These are phyloP conservation scores for Beauveria sp. DNA, from an alignment of 2,329 filamentous ascomycete species.

Conservation along the genomic window DNA sequence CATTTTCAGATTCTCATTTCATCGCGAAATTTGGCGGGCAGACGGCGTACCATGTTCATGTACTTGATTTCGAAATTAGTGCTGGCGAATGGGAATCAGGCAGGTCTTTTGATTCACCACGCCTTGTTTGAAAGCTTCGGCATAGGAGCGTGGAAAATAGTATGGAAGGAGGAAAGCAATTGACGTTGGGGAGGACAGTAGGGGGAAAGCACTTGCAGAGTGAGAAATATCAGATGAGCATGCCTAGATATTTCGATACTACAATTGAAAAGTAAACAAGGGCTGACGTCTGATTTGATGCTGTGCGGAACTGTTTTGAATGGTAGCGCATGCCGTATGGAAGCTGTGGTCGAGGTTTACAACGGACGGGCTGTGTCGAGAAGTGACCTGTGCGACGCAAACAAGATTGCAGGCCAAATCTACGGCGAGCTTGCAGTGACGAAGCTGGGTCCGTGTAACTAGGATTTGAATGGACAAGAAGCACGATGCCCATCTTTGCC, in stretches of 20 bases:
- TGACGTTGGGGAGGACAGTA: not conserved
- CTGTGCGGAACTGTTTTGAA: not conserved
- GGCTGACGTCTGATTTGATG: not conserved
- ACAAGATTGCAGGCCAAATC: not conserved
- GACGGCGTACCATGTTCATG: conserved; percentile 11
- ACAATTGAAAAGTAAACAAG: conserved; percentile 4
- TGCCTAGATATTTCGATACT: conserved; percentile 7
- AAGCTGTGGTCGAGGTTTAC: not conserved
- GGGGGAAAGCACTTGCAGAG: conserved; percentile 1
- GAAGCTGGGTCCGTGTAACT: not conserved
- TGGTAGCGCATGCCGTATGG: not conserved
- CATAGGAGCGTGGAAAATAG: conserved; percentile 1
- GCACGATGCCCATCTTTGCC: not conserved
- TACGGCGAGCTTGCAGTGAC: not conserved
- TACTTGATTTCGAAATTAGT: conserved; percentile 7
- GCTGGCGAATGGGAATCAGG: conserved; percentile 21
- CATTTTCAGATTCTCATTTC: conserved; percentile 1
- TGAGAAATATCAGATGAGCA: conserved; percentile 11
- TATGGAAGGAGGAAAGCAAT: not conserved
- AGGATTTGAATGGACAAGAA: not conserved
- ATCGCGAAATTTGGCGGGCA: conserved; percentile 13
- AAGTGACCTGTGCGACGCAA: not conserved
- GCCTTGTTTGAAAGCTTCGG: conserved; percentile 11
- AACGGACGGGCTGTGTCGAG: not conserved
- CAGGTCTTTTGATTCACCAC: conserved; percentile 26